Base-by-base conservation (phyloP, 176 grass and related monocot species). In the Lolium perenne region DNA sequence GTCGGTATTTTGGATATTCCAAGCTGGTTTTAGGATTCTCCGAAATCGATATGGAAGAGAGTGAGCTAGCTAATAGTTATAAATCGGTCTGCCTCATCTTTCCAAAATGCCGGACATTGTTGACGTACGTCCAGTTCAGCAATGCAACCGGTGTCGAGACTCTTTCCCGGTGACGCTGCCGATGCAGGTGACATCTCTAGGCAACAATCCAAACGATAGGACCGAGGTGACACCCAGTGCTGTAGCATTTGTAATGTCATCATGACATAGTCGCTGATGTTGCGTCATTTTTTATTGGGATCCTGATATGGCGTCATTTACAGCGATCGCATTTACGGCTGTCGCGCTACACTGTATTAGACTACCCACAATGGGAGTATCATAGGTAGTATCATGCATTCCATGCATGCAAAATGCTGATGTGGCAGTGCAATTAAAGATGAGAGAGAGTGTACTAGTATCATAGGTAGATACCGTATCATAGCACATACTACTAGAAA, bases 141-240 rank as follows among this genome's bases (percentile, higher is more conserved):
- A 68, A 68, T 68, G 65, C 32, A 66, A 66, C 1, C 26, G 13
- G 63, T 10, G 35, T 66, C 5, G 12, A 66, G 26, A 66, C 26
- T 66, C 12, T 16, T 66, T 35, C 26, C 26, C 5, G 14, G 63
- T 16, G 63, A 66, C 63, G 26, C 63, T 15, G 26, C 63, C 63
- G 63, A 66, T 65, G 62, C 62, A 7, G 26, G 62, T 65, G 25
- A 65, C 12, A 65, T 32, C 62, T 66, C 26, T 66, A 66, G 63
- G 63, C 63, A 66, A 66, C 13, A 38, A 38, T 67, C 29, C 64
- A 67, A 67, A 38, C 64, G 64, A 67, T 67, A 15, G 29, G 64
- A 67, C 64, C 32, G 5, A 67, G 64, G 63, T 66, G 63, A 66
- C 63, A 66, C 11, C 60, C 10, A 13, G 61, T 63, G 10, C 23